These are phyloP conservation scores for Phoma sp. DNA, from an alignment of 2,329 filamentous ascomycete genomes.

Conservation along the genomic window DNA sequence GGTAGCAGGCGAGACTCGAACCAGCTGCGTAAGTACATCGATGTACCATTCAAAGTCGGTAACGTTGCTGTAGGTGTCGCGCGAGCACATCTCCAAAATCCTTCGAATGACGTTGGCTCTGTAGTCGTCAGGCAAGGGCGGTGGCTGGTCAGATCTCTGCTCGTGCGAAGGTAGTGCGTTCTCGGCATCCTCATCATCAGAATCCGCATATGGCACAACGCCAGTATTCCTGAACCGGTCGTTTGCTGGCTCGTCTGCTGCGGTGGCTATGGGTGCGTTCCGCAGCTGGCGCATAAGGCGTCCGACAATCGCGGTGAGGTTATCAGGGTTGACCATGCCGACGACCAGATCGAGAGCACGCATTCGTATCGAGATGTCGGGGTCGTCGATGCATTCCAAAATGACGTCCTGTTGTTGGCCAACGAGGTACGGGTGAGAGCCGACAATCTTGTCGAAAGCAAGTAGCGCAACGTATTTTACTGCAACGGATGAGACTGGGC, in stretches of 20 bases:
- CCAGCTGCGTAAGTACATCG: conserved; percentile 83
- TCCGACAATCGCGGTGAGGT: conserved; percentile 81
- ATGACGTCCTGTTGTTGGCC: conserved; percentile 95
- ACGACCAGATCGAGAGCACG: conserved; percentile 90
- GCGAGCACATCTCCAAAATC: conserved; percentile 87
- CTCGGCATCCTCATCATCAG: conserved; percentile 64
- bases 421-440: conserved; percentile 86
- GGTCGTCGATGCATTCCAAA: conserved; percentile 91
- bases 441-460: conserved; percentile 93
- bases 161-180: conserved; percentile 60
- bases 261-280: conserved; percentile 66
- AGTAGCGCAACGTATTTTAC: conserved; percentile 97
- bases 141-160: conserved; percentile 56
- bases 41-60: conserved; percentile 98
- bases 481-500: conserved; percentile 45
- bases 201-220: conserved; percentile 59
- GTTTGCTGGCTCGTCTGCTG: conserved; percentile 53
- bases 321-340: conserved; percentile 91
- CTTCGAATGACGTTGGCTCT: conserved; percentile 79
- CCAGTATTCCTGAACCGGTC: conserved; percentile 54
- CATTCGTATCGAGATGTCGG: conserved; percentile 93
- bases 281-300: conserved; percentile 83
- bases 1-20: conserved; percentile 69
- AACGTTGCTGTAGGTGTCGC: conserved; percentile 84
- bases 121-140: conserved; percentile 84